These are phyloP conservation scores for Lactuca saligna DNA, from an alignment of 129 eudicot species.

Conservation along the genomic window DNA sequence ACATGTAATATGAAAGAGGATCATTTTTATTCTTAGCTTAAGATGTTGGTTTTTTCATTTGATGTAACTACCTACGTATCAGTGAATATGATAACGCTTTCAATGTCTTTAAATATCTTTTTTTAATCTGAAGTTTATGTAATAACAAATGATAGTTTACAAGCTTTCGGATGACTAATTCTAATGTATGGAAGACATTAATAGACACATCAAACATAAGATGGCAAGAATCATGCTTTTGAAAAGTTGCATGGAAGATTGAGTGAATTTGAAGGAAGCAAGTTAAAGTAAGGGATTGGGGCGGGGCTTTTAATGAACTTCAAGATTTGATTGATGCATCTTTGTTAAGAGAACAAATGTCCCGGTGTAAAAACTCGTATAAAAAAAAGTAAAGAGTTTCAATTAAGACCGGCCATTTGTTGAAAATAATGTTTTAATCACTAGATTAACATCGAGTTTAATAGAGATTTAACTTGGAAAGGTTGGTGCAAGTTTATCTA, in stretches of 20 bases:
- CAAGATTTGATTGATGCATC: neutral
- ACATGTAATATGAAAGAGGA: conserved; percentile 10
- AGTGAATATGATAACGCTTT: neutral
- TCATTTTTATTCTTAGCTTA: conserved; percentile 17
- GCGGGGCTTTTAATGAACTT: conserved; percentile 28
- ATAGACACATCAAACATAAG: neutral
- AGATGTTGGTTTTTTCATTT: conserved; percentile 9
- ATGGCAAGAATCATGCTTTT: conserved; percentile 4
- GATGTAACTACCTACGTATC: conserved; percentile 11
- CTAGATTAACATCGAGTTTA: no score
- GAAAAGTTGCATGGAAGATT: conserved; percentile 26
- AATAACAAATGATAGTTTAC: neutral
- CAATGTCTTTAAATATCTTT: neutral
- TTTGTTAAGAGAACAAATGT: neutral
- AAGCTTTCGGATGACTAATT: neutral
- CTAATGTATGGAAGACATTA: no score
- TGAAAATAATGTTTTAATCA: no score
- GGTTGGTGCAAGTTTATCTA: no score
- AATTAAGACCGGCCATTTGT: no score
- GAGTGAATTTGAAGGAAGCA: conserved; percentile 31
- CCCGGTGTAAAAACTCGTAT: conserved; percentile 4
- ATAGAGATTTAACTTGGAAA: no score
- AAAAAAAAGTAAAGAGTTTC: neutral
- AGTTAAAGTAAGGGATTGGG: conserved; percentile 28
- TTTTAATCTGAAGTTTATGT: neutral